Evolutionary conservation across 208 protist genomes (phyloP), one percentile per base, ranked within the genome.

Genomic region (Wallacemonas rigidus): DNA sequence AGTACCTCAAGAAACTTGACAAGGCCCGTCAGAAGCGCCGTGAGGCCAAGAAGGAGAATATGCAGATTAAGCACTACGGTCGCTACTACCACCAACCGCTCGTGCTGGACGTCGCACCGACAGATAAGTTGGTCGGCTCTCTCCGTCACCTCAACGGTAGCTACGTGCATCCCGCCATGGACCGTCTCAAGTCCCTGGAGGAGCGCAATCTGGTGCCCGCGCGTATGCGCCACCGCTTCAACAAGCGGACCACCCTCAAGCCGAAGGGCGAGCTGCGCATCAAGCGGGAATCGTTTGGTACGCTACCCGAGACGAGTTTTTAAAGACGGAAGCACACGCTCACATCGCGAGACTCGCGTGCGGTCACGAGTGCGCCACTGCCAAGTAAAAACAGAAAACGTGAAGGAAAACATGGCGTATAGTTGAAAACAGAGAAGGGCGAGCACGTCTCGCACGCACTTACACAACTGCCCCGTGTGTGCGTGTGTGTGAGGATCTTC

Each of bases 181-280:
- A 96, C 11, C 85, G 92, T 51, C 94, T 96, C 86, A 96, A 96
- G 76, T 96, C 92, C 9, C 71, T 96, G 12, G 92, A 96, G 82
- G 92, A 96, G 79, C 89, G 92, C 71, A 96, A 96, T 74, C 77
- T 96, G 43, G 79, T 96, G 44, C 92, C 89, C 1, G 89, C 92
- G 1, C 87, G 92, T 62, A 93, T 94, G 92, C 86, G 85, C 39
- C 92, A 95, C 70, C 87, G 74, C 54, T 96, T 90, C 80, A 94
- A 96, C 79, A 94, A 95, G 76, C 81, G 88, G 50, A 93, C 90
- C 84, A 80, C 93, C 17, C 81, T 96, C 63, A 96, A 95, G 72
- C 89, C 92, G 26, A 95, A 93, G 85, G 89, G 88, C 14, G 83
- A 94, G 81, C 79, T 96, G 57, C 87, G 87, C 26, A 43, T 95